Percentiles rank a stretch among this genome's conserved stretches.
Evolutionary conservation across 2,329 filamentous ascomycete genomes (phyloP).

Genomic region (Aspergillus ibericus): DNA sequence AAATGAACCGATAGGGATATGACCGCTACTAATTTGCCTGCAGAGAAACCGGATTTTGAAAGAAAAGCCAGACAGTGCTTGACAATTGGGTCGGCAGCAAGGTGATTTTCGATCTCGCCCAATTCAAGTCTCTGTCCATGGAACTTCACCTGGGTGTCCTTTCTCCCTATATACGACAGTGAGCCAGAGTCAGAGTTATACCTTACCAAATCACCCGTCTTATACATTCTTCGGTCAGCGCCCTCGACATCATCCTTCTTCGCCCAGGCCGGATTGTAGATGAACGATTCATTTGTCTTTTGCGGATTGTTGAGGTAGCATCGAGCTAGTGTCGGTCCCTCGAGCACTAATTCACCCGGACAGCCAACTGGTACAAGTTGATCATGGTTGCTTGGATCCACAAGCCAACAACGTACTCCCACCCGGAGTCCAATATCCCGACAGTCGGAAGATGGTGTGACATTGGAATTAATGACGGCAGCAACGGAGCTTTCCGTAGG

Average conservation of each 20-base stretch:
- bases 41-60: constrained; percentile 36
- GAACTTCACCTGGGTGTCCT: constrained; percentile 68
- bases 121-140: constrained; percentile 66
- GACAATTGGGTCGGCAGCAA: constrained; percentile 30
- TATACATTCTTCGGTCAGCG: constrained; percentile 37
- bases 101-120: constrained; percentile 50
- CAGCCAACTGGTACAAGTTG: constrained; percentile 44
- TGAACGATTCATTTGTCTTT: constrained; percentile 60
- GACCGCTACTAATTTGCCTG: constrained; percentile 34
- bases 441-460: constrained; percentile 32
- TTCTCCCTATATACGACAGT: constrained; percentile 55
- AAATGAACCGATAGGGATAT: constrained; percentile 29
- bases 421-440: constrained; percentile 38
- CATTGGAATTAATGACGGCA: constrained; percentile 34
- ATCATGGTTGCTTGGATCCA: constrained; percentile 41
- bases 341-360: constrained; percentile 40
- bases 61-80: constrained; percentile 39
- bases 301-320: constrained; percentile 61
- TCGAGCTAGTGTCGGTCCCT: constrained; percentile 58
- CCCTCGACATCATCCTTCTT: constrained; percentile 33
- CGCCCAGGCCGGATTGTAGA: constrained; percentile 57
- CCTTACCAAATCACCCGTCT: constrained; percentile 43
- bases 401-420: constrained; percentile 41
- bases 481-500: constrained; percentile 45
- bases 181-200: constrained; percentile 39